Conservation (phyloP, 495 filamentous ascomycete genomes). For the Penicillium alfredii region DNA sequence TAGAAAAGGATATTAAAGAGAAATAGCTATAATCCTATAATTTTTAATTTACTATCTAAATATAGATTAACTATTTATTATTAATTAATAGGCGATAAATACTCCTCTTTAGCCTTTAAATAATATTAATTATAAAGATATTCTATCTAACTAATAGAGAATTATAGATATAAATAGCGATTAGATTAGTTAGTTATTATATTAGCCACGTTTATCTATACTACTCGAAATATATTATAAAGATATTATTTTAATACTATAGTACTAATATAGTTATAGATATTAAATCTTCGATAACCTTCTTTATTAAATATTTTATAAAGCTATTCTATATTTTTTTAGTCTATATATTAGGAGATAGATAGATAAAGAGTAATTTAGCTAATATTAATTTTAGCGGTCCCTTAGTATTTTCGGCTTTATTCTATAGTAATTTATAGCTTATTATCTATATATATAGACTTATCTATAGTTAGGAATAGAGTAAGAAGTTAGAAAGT, state of each 20-base stretch:
- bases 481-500: too few relatives aligned
- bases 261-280: constrained; percentile 21
- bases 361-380: constrained; percentile 14
- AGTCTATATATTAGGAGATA: constrained; percentile 6
- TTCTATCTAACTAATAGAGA: constrained; percentile 11
- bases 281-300: constrained; percentile 16
- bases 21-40: too few relatives aligned
- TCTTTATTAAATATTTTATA: constrained; percentile 22
- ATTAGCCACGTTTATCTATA: constrained; percentile 2
- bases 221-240: constrained; percentile 1
- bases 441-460: constrained; percentile 6
- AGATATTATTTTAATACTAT: constrained; percentile 19
- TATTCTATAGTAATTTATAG: constrained; percentile 3
- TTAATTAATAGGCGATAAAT: constrained; percentile 17
- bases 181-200: constrained; percentile 7
- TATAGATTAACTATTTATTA: constrained; percentile 40
- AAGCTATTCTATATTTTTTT: constrained; percentile 19
- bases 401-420: constrained; percentile 15
- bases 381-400: constrained; percentile 11
- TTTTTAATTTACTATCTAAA: constrained; percentile 20
- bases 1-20: too few relatives aligned
- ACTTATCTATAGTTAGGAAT: constrained; percentile 5
- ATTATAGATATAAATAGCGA: constrained; percentile 6
- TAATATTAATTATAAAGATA: constrained; percentile 33
- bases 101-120: constrained; percentile 22